phyloP scores from a whole-genome alignment of 2,329 filamentous ascomycete species.

The Talaromyces sp. region DNA sequence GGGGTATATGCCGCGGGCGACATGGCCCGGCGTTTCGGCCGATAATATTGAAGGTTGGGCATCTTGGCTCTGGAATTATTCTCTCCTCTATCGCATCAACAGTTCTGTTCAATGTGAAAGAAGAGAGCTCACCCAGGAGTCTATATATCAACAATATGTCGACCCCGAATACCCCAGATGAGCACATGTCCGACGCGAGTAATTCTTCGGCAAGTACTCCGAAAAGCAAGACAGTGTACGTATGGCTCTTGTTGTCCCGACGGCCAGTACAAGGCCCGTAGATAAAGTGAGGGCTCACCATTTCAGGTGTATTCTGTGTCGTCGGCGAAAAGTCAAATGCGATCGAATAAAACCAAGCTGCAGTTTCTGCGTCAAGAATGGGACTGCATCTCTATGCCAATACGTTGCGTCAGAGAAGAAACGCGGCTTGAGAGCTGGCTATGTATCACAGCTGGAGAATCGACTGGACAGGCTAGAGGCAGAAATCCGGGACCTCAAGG shows the following conservation, averaged over 20 bases:
- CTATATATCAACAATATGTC: not conserved
- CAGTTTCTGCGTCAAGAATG: slow-evolving; percentile 11
- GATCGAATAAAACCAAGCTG: slow-evolving; percentile 11
- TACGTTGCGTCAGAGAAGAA: slow-evolving; percentile 6
- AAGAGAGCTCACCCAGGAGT: not conserved
- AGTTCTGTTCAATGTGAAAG: not conserved
- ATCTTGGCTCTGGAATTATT: not conserved
- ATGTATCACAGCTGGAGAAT: slow-evolving; percentile 3
- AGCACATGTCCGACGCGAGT: not conserved
- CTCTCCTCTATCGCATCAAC: not conserved
- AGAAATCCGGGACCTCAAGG: not conserved
- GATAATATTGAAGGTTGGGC: not conserved
- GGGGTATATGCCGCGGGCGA: not conserved
- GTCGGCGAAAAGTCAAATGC: slow-evolving; percentile 11
- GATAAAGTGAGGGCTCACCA: not conserved
- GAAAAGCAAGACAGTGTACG: not conserved
- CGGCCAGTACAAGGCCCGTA: not conserved
- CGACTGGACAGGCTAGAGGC: not conserved
- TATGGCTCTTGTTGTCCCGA: not conserved
- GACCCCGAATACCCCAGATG: not conserved
- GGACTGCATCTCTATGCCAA: slow-evolving; percentile 9
- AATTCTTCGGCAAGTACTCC: not conserved
- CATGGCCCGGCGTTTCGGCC: not conserved
- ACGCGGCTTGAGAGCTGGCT: slow-evolving; percentile 7
- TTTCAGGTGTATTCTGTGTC: slow-evolving; percentile 8